phyloP scores from a whole-genome alignment of 352 stramenopile species.

The Globisporangium paddicum region DNA sequence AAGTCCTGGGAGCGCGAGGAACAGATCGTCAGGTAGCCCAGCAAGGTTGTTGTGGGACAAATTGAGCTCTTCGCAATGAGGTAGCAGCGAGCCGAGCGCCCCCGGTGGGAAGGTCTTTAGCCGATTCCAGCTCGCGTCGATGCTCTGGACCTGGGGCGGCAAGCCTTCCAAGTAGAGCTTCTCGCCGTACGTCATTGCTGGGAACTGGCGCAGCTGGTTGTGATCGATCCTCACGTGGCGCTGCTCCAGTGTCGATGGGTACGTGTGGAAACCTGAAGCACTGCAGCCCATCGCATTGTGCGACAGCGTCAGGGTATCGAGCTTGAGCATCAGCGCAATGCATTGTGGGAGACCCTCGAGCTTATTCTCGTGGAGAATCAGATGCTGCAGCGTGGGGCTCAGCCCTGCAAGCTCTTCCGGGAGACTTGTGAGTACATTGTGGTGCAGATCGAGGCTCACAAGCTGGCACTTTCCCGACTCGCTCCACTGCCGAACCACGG shows the following conservation, averaged over 20 bases:
- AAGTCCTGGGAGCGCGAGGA: constrained; percentile 28
- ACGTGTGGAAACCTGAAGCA: constrained; percentile 15
- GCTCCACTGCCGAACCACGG: constrained; percentile 21
- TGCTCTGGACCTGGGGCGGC: constrained; percentile 16
- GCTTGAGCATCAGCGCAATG: constrained; percentile 8
- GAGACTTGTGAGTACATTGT: constrained; percentile 30
- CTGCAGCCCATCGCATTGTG: constrained; percentile 12
- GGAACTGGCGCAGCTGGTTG: constrained; percentile 34
- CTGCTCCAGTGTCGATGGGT: constrained; percentile 16
- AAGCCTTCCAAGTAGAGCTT: constrained; percentile 14
- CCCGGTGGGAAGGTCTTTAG: constrained; percentile 19
- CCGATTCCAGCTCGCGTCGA: constrained; percentile 28
- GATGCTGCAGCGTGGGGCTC: constrained; percentile 17
- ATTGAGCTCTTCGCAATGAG: constrained; percentile 32
- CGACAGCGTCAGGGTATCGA: constrained; percentile 25
- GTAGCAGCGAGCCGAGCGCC: constrained; percentile 16
- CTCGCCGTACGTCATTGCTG: not conserved
- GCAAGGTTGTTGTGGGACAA: constrained; percentile 39
- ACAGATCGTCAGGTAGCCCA: constrained; percentile 42
- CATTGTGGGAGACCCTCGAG: constrained; percentile 25
- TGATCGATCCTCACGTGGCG: constrained; percentile 27
- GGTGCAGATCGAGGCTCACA: constrained; percentile 29
- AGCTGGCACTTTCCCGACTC: constrained; percentile 14
- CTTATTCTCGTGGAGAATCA: constrained; percentile 44
- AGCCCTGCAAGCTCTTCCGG: constrained; percentile 34